phyloP scores from a whole-genome alignment of 176 grass and related monocot species.

The Phragmites australis region DNA sequence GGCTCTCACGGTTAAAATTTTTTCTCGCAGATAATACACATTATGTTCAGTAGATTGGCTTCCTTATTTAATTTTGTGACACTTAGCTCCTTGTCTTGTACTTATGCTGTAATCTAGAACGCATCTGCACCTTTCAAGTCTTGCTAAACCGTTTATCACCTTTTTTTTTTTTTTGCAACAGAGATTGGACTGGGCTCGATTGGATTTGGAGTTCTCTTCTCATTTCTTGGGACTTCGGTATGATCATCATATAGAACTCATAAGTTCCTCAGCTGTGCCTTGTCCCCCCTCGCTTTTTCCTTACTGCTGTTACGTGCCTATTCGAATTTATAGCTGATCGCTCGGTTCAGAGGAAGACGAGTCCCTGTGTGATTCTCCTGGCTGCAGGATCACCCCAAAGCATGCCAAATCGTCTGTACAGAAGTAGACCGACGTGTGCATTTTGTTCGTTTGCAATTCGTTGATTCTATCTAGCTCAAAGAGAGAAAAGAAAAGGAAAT shows the following conservation, averaged over 20 bases:
- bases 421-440: conserved; percentile 15
- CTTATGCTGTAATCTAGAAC: conserved; percentile 16
- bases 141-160: not conserved
- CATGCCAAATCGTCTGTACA: conserved; percentile 33
- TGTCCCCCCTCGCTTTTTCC: not conserved
- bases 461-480: not conserved
- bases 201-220: conserved; percentile 84
- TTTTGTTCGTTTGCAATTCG: conserved; percentile 17
- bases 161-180: conserved; percentile 27
- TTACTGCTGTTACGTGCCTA: not conserved
- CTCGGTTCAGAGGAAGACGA: conserved; percentile 58
- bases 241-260: not conserved
- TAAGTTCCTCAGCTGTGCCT: not conserved
- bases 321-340: conserved; percentile 47
- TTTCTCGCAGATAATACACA: not conserved
- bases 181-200: conserved; percentile 84
- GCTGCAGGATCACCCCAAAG: conserved; percentile 1
- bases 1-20: no score
- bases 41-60: not conserved
- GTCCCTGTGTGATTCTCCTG: conserved; percentile 51
- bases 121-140: not conserved
- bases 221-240: conserved; percentile 86
- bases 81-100: not conserved
- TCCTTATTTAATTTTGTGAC: not conserved
- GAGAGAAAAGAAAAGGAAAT: not conserved